Evolutionary conservation across 768 basidiomycete genomes (phyloP), one percentile per base, ranked within the genome.

Genomic region (Tulasnella sp.): DNA sequence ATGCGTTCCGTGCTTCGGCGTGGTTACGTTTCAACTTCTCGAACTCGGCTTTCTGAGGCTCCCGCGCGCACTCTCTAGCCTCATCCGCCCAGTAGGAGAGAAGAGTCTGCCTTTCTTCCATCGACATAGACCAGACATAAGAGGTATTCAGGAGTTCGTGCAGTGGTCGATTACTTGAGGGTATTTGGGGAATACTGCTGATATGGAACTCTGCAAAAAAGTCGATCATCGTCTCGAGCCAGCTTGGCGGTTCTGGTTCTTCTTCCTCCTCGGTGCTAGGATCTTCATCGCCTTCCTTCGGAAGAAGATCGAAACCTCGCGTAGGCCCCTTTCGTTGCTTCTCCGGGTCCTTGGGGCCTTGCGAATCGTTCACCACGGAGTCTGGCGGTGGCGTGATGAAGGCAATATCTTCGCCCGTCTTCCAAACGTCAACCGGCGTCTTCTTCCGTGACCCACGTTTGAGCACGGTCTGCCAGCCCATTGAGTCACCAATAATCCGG

Each of bases 61-160:
- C 78, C 31, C 86, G 85, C 36, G 86, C 81, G 2, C 81, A 39
- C 0, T 46, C 74, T 14, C 89, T 86, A 40, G 88, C 86, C 76
- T 87, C 83, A 5, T 86, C 84, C 12, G 86, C 85, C 92, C 91
- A 93, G 71, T 84, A 86, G 0, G 81, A 75, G 72, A 88, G 84
- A 0, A 93, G 83, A 1, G 80, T 82, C 14, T 81, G 62, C 2
- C 92, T 88, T 82, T 93, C 93, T 0, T 40, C 9, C 5, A 71
- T 68, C 4, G 90, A 90, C 87, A 92, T 87, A 0, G 80, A 73
- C 92, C 92, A 93, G 27, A 92, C 85, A 40, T 86, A 83, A 24
- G 5, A 5, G 1, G 82, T 86, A 0, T 83, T 74, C 2, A 89
- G 84, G 16, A 91, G 85, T 4, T 81, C 82, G 0, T 85, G 83